Conservation (phyloP, 108 stramenopile species). For the Pseudonitzschia multistriata region DNA sequence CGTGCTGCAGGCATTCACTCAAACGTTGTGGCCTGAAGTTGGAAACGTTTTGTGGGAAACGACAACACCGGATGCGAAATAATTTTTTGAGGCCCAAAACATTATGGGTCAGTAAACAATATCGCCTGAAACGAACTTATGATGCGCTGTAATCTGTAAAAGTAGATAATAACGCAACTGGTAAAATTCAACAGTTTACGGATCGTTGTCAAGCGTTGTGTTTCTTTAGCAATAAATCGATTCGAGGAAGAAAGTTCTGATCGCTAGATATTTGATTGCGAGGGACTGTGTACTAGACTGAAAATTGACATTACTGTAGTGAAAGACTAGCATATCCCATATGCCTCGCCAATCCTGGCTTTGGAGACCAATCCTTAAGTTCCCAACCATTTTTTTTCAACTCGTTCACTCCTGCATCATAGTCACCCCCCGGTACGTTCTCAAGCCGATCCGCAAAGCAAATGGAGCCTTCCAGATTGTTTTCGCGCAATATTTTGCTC, state of each 20-base stretch:
- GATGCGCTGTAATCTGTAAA: too few relatives aligned
- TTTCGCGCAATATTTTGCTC: constrained; percentile 33
- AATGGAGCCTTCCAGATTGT: constrained; percentile 21
- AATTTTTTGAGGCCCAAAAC: neutral
- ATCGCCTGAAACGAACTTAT: too few relatives aligned
- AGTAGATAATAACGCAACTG: too few relatives aligned
- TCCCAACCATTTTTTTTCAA: constrained; percentile 60
- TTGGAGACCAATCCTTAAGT: constrained; percentile 43
- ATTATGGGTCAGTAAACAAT: too few relatives aligned
- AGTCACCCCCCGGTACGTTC: constrained; percentile 60
- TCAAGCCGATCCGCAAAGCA: constrained; percentile 74
- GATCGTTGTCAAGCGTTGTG: too few relatives aligned
- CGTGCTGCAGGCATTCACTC: constrained; percentile 69
- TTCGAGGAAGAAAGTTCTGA: too few relatives aligned
- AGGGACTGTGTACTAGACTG: too few relatives aligned
- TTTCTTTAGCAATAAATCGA: too few relatives aligned
- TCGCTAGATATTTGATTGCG: too few relatives aligned
- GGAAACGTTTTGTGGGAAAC: constrained; percentile 32
- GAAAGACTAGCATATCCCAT: constrained; percentile 56
- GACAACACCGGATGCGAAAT: neutral
- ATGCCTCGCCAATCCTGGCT: constrained; percentile 72
- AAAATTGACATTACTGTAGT: neutral
- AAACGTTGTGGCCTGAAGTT: constrained; percentile 53
- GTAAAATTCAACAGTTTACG: too few relatives aligned
- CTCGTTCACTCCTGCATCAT: constrained; percentile 31